phyloP scores from a whole-genome alignment of 805 yeast genomes.

The Wickerhamiella vanderwaltii region DNA sequence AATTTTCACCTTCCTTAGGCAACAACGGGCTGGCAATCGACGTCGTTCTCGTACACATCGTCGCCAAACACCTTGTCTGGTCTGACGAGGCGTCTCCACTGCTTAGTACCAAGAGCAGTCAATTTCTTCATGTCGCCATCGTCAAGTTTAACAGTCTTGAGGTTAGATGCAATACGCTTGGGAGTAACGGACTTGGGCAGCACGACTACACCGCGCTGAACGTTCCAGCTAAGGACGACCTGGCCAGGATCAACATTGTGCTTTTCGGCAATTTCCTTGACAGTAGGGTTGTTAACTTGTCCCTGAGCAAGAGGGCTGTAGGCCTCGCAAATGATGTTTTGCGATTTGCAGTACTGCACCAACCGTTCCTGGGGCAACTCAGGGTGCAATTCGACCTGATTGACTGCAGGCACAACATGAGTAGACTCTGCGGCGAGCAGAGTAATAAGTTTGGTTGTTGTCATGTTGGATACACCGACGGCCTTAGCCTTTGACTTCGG shows the following conservation, averaged over 20 bases:
- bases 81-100: constrained; percentile 1
- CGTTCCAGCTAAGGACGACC: constrained; percentile 51
- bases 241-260: constrained; percentile 43
- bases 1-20: no score
- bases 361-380: constrained; percentile 53
- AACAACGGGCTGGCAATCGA: no score
- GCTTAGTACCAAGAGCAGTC: constrained; percentile 21
- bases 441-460: constrained; percentile 37
- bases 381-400: constrained; percentile 69
- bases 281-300: constrained; percentile 38
- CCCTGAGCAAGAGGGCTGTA: constrained; percentile 63
- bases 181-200: constrained; percentile 61
- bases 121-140: constrained; percentile 31
- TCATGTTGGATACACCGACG: constrained; percentile 63
- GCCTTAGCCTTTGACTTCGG: constrained; percentile 41
- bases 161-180: constrained; percentile 41
- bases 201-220: no score
- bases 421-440: constrained; percentile 35
- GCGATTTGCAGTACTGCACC: constrained; percentile 36
- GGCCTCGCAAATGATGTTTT: constrained; percentile 51
- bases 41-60: constrained; percentile 1
- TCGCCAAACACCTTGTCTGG: background rate
- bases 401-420: constrained; percentile 47
- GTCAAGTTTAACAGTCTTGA: constrained; percentile 31
- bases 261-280: constrained; percentile 47